Evolutionary conservation across 176 grass and related monocot species (phyloP).

Genomic region (Metroxylon sagu): DNA sequence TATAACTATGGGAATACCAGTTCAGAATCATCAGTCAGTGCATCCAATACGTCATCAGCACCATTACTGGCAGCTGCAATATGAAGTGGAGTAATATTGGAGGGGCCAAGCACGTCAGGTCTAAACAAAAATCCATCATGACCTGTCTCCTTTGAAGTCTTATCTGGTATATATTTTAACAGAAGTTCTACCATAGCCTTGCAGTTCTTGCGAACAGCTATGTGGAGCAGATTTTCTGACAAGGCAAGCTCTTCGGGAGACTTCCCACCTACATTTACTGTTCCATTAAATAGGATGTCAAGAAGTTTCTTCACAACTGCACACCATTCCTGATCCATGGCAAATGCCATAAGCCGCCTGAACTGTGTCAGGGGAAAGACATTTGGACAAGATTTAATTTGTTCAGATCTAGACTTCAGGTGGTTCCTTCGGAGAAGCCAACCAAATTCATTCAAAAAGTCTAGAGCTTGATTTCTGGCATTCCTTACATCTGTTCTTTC

Average conservation of each 20-base stretch:
- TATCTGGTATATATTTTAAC: conserved; percentile 38
- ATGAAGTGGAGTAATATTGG: conserved; percentile 65
- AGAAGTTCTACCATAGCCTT: conserved; percentile 50
- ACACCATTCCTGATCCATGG: conserved; percentile 47
- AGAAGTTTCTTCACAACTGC: conserved; percentile 52
- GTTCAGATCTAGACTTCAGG: conserved; percentile 18
- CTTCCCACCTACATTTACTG: conserved; percentile 25
- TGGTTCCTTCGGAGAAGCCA: conserved; percentile 55
- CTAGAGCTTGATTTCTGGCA: conserved; percentile 18
- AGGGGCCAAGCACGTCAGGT: conserved; percentile 37
- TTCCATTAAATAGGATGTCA: conserved; percentile 42
- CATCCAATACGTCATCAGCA: conserved; percentile 49
- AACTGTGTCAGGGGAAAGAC: conserved; percentile 33
- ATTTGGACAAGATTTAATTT: conserved; percentile 7
- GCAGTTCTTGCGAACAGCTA: conserved; percentile 39
- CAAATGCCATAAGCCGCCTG: conserved; percentile 45
- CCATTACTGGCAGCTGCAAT: conserved; percentile 43
- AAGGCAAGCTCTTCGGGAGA: conserved; percentile 46
- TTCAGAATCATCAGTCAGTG: conserved; percentile 62
- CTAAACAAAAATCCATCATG: conserved; percentile 35
- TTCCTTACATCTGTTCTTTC: background rate
- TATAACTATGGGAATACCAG: conserved; percentile 33
- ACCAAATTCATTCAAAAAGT: conserved; percentile 55
- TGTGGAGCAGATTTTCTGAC: conserved; percentile 29
- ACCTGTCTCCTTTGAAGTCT: conserved; percentile 2